These are phyloP conservation scores for Blastomyces emzantsi DNA, from an alignment of 2,329 filamentous ascomycete species.

Conservation along the genomic window DNA sequence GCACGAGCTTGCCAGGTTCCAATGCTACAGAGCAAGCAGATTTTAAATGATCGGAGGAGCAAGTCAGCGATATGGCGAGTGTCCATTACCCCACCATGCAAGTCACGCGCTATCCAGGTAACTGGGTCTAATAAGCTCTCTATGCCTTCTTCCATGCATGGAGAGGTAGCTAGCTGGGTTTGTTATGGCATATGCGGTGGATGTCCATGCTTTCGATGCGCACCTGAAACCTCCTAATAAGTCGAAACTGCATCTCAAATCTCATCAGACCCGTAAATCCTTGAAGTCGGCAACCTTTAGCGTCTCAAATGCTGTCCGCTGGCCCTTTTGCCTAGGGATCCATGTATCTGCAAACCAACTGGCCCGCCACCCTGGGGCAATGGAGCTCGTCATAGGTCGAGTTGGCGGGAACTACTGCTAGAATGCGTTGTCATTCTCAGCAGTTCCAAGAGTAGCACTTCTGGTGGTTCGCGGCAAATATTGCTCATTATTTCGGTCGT, in stretches of 20 bases:
- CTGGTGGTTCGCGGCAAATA: too few relatives aligned
- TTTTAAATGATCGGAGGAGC: conserved; percentile 12
- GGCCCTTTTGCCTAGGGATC: too few relatives aligned
- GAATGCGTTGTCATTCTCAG: conserved; percentile 4
- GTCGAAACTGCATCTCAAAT: neutral
- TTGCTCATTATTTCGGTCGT: neutral
- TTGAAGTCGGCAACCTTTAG: too few relatives aligned
- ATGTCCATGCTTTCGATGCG: neutral
- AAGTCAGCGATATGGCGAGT: neutral
- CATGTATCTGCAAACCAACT: too few relatives aligned
- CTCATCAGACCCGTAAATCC: neutral
- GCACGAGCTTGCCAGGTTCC: neutral
- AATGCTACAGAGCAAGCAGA: neutral
- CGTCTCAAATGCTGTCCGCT: too few relatives aligned
- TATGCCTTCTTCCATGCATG: neutral
- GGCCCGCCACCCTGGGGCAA: too few relatives aligned
- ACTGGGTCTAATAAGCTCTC: neutral
- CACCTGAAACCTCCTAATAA: neutral
- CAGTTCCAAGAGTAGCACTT: too few relatives aligned
- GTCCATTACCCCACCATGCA: conserved; percentile 4
- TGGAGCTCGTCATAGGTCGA: conserved; percentile 5
- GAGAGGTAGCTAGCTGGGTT: neutral
- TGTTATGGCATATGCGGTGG: neutral
- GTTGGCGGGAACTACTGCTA: conserved; percentile 3
- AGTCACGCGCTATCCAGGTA: conserved; percentile 6